Evolutionary conservation across 495 filamentous ascomycete species (phyloP).

Genomic region (Penicillium samsonianum): DNA sequence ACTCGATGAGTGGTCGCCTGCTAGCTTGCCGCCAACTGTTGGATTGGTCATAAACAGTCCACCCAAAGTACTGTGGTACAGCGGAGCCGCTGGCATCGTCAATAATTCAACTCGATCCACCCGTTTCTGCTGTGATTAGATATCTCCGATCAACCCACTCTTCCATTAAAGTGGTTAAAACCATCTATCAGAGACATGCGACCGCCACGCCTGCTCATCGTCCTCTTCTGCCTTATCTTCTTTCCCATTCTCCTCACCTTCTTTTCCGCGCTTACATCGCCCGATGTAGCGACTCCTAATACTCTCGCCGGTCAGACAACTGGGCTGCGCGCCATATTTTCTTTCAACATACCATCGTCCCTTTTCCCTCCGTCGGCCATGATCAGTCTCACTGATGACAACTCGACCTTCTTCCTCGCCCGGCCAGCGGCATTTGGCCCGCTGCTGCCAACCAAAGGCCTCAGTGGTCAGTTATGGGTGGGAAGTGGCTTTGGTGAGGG

Average conservation of each 20-base stretch:
- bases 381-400: constrained; percentile 95
- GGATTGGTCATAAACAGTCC: constrained; percentile 40
- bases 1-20: constrained; percentile 43
- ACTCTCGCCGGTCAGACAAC: constrained; percentile 43
- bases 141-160: constrained; percentile 1
- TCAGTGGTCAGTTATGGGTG: constrained; percentile 86
- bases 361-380: constrained; percentile 93
- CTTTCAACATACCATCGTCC: constrained; percentile 67
- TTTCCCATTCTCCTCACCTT: constrained; percentile 55
- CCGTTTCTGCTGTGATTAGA: background rate
- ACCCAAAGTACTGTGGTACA: constrained; percentile 30
- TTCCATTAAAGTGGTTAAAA: background rate
- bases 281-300: constrained; percentile 42
- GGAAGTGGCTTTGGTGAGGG: constrained; percentile 86
- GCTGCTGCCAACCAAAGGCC: constrained; percentile 66
- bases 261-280: constrained; percentile 49
- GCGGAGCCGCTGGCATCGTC: constrained; percentile 21
- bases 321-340: constrained; percentile 57
- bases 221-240: constrained; percentile 56
- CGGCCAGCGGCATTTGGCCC: constrained; percentile 94
- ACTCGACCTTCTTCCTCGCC: constrained; percentile 93
- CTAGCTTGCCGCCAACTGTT: constrained; percentile 36
- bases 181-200: constrained; percentile 48
- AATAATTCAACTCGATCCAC: constrained; percentile 17
- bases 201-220: constrained; percentile 53